A percentile compares a stretch with the other conserved stretches of the same genome.
Conservation (phyloP, 352 stramenopile species). For the Ophiocytium majus region DNA sequence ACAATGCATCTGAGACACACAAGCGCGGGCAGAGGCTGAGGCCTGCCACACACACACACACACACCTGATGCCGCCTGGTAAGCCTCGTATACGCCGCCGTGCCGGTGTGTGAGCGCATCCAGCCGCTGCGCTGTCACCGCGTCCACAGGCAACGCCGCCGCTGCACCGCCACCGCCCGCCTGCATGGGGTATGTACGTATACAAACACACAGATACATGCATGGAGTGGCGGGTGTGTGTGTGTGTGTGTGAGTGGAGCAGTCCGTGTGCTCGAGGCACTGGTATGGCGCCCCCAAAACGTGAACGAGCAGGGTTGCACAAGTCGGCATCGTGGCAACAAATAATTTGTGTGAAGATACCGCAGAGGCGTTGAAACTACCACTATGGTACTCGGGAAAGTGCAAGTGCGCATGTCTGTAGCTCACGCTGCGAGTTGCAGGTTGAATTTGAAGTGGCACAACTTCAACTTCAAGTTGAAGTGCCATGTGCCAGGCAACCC, state of each 20-base stretch:
- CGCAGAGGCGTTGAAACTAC: no score
- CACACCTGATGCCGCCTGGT: constrained; percentile 20
- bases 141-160: background rate
- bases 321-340: background rate
- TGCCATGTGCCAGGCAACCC: no score
- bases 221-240: background rate
- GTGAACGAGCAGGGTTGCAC: background rate
- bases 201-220: background rate
- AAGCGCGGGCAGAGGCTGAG: no score
- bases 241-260: background rate
- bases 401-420: no score
- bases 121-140: constrained; percentile 24
- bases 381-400: no score
- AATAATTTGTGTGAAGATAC: no score
- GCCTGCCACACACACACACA: no score
- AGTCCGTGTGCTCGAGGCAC: background rate
- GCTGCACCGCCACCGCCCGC: background rate
- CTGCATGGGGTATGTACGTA: background rate
- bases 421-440: no score
- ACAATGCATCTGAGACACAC: no score
- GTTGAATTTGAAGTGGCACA: no score
- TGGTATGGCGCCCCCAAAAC: background rate
- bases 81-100: constrained; percentile 50
- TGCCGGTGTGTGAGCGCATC: constrained; percentile 43
- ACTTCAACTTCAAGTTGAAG: no score